phyloP scores from a whole-genome alignment of 306 rosid genomes.

The Corylus americana region DNA sequence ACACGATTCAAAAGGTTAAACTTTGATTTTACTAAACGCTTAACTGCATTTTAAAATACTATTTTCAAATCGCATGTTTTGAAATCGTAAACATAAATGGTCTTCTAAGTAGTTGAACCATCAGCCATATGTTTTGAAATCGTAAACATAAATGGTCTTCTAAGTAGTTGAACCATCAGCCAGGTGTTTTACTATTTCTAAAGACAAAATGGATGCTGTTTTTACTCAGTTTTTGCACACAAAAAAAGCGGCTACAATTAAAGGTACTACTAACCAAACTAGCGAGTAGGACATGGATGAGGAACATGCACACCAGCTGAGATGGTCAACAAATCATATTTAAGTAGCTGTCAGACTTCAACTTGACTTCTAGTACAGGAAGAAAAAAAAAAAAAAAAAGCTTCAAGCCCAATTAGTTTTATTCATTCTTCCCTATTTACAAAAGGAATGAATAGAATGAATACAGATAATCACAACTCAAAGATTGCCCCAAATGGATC shows the following conservation, averaged over 20 bases:
- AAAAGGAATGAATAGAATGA: slow-evolving; percentile 38
- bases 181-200: not conserved
- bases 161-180: not conserved
- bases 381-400: slow-evolving; percentile 26
- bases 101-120: not conserved
- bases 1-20: too few relatives aligned
- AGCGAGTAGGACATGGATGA: not conserved
- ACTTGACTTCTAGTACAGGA: slow-evolving; percentile 29
- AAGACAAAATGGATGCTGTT: too few relatives aligned
- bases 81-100: too few relatives aligned
- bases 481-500: too few relatives aligned
- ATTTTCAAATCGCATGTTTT: too few relatives aligned
- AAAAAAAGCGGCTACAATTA: not conserved
- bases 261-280: slow-evolving; percentile 7
- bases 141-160: too few relatives aligned
- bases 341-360: slow-evolving; percentile 35
- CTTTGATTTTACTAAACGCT: too few relatives aligned
- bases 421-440: slow-evolving; percentile 52
- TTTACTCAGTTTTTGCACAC: too few relatives aligned
- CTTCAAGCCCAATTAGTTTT: slow-evolving; percentile 35
- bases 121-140: too few relatives aligned
- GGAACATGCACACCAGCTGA: not conserved
- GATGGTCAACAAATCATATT: slow-evolving; percentile 32
- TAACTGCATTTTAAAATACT: too few relatives aligned
- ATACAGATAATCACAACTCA: not conserved